These are phyloP conservation scores for Talaromyces sp. DNA, from an alignment of 2,329 filamentous ascomycete species.

Conservation along the genomic window DNA sequence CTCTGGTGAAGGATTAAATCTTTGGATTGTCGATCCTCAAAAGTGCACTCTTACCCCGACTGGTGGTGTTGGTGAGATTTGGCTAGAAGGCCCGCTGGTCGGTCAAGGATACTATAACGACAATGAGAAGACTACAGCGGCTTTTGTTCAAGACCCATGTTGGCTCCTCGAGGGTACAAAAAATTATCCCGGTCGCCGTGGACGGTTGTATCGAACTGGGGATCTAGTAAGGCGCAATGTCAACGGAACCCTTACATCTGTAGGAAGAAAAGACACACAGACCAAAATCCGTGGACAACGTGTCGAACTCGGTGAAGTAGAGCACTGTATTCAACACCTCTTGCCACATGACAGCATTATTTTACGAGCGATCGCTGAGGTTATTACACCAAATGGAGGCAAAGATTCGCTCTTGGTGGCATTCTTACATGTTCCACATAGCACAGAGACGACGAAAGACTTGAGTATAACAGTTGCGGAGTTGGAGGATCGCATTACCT, in stretches of 20 bases:
- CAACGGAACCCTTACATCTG: slow-evolving; percentile 28
- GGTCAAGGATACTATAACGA: slow-evolving; percentile 46
- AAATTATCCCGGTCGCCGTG: slow-evolving; percentile 24
- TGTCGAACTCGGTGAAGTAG: slow-evolving; percentile 39
- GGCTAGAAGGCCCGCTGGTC: slow-evolving; percentile 37
- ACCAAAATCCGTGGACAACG: slow-evolving; percentile 40
- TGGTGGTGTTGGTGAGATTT: slow-evolving; percentile 34
- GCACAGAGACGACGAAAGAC: background rate
- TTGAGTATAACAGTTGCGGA: background rate
- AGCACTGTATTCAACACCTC: slow-evolving; percentile 26
- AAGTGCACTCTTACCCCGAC: slow-evolving; percentile 60
- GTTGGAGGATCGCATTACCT: background rate
- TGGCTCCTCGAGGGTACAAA: slow-evolving; percentile 28
- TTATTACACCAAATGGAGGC: background rate
- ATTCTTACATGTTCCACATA: background rate
- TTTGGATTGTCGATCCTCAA: slow-evolving; percentile 37
- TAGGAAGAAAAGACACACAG: slow-evolving; percentile 34
- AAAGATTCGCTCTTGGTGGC: background rate
- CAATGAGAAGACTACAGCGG: slow-evolving; percentile 28
- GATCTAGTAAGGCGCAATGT: slow-evolving; percentile 30
- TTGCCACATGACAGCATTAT: slow-evolving; percentile 30
- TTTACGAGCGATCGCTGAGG: background rate
- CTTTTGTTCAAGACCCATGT: slow-evolving; percentile 27
- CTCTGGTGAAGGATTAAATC: background rate
- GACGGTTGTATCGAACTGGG: slow-evolving; percentile 34